Conservation (phyloP, 2,329 filamentous ascomycete species). For the Cladosporium halotolerans region DNA sequence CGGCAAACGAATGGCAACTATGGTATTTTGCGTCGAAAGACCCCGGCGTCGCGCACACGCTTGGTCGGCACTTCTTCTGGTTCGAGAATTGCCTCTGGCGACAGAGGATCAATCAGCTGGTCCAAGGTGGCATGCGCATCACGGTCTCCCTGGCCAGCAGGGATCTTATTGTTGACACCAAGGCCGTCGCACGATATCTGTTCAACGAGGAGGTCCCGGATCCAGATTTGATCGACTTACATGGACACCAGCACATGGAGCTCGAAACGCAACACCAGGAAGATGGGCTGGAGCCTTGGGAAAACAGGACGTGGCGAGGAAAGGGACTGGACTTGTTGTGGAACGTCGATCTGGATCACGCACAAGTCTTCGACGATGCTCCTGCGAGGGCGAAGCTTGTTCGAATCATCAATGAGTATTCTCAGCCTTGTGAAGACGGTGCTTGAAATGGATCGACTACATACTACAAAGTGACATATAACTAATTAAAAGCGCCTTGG, state of each 20-base stretch:
- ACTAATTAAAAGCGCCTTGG: no score
- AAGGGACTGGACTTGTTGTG: conserved; percentile 52
- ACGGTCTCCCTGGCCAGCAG: conserved; percentile 54
- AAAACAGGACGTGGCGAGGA: conserved; percentile 26
- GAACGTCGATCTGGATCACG: conserved; percentile 58
- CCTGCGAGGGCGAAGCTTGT: conserved; percentile 7
- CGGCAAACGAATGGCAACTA: conserved; percentile 63
- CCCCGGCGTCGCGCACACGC: conserved; percentile 57
- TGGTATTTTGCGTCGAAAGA: conserved; percentile 67
- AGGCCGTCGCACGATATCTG: conserved; percentile 54
- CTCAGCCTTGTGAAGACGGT: conserved; percentile 1
- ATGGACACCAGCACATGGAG: conserved; percentile 20
- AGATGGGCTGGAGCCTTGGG: conserved; percentile 28
- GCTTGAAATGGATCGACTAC: no score
- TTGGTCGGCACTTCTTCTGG: conserved; percentile 67
- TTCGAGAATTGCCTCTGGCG: conserved; percentile 64
- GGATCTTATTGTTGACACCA: conserved; percentile 61
- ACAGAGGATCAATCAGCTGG: conserved; percentile 49
- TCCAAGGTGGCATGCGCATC: conserved; percentile 34
- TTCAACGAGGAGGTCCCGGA: conserved; percentile 30
- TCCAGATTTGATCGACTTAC: conserved; percentile 17
- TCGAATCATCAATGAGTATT: conserved; percentile 23
- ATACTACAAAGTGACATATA: no score
- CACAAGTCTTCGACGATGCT: conserved; percentile 51
- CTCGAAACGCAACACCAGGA: conserved; percentile 19